A percentile compares a stretch with the other conserved stretches of the same genome.
These are phyloP conservation scores for Dendrobium officinale DNA, from an alignment of 106 monocot species.

Conservation along the genomic window DNA sequence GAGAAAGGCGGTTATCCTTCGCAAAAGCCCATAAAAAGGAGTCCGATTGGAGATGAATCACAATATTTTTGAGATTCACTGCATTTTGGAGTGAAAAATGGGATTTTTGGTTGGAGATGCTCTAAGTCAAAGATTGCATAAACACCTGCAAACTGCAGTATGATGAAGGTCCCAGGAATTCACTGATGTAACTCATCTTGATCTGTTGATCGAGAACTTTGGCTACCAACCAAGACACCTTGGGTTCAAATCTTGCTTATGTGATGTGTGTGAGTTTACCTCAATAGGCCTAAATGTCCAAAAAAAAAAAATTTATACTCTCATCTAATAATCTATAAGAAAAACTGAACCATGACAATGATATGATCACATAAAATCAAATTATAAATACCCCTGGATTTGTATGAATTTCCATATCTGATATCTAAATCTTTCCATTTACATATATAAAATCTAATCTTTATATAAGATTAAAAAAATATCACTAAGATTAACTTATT, in stretches of 20 bases:
- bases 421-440: not conserved
- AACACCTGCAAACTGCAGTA: not conserved
- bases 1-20: too few relatives aligned
- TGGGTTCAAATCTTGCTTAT: not conserved
- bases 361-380: not conserved
- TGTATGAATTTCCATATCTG: not conserved
- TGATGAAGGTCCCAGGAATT: not conserved
- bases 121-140: not conserved
- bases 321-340: not conserved
- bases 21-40: too few relatives aligned
- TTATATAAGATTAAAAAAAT: too few relatives aligned
- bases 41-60: too few relatives aligned
- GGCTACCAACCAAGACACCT: not conserved
- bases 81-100: too few relatives aligned
- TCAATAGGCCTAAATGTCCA: too few relatives aligned
- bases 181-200: not conserved
- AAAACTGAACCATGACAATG: not conserved
- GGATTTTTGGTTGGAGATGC: too few relatives aligned
- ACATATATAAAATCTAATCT: too few relatives aligned
- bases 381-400: not conserved
- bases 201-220: not conserved
- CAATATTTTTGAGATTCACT: too few relatives aligned
- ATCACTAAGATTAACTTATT: too few relatives aligned
- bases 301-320: too few relatives aligned
- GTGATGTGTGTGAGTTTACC: too few relatives aligned